A percentile compares a stretch with the other conserved stretches of the same genome.
These are phyloP conservation scores for Cyclospora cayetanensis DNA, from an alignment of 169 alveolate species.

Conservation along the genomic window DNA sequence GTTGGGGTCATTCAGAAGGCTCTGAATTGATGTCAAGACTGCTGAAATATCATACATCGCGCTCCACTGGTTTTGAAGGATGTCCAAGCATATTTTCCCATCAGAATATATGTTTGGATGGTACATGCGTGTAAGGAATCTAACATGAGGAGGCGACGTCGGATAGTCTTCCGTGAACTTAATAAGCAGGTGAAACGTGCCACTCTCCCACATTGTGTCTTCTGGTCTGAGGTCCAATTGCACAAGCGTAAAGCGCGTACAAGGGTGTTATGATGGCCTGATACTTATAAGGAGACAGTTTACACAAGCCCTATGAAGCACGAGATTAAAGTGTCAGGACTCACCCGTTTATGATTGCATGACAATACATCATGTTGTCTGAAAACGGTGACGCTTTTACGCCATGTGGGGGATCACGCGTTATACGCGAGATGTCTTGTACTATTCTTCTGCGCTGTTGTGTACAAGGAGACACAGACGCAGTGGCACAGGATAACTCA, in stretches of 20 bases:
- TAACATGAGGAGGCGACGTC: slow-evolving; percentile 85
- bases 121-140: slow-evolving; percentile 83
- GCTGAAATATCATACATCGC: slow-evolving; percentile 97
- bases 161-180: slow-evolving; percentile 89
- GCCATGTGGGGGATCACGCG: slow-evolving; percentile 90
- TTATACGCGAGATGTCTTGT: slow-evolving; percentile 70
- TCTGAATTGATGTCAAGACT: slow-evolving; percentile 94
- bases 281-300: no score
- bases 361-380: slow-evolving; percentile 95
- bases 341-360: slow-evolving; percentile 94
- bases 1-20: slow-evolving; percentile 97
- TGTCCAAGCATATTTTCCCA: slow-evolving; percentile 95
- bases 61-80: slow-evolving; percentile 96
- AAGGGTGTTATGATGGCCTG: no score
- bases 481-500: no score
- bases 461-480: no score
- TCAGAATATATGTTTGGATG: slow-evolving; percentile 93
- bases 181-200: slow-evolving; percentile 86
- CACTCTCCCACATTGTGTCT: slow-evolving; percentile 73
- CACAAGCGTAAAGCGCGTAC: no score
- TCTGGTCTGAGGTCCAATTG: slow-evolving; percentile 74
- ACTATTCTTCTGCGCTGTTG: slow-evolving; percentile 67
- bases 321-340: not conserved
- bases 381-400: slow-evolving; percentile 95
- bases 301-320: not conserved